phyloP scores from a whole-genome alignment of 2,329 filamentous ascomycete species.

The Nothophaeocryptopus gaeumannii region DNA sequence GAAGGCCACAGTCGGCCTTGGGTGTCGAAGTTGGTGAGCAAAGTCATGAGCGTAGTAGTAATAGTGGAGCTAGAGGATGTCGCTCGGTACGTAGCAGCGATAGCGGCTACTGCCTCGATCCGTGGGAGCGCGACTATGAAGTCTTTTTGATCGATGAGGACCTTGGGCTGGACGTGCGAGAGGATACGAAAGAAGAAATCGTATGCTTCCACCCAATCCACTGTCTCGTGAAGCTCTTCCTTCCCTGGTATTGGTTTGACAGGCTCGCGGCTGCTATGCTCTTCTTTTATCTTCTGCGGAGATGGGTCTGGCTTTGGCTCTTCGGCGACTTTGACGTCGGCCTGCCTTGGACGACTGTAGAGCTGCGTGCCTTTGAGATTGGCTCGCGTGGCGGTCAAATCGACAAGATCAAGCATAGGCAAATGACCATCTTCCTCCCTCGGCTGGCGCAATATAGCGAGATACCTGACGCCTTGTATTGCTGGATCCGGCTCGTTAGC shows the following conservation, averaged over 20 bases:
- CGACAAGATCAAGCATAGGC: too few species aligned
- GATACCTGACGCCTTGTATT: not conserved
- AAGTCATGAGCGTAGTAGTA: conserved; percentile 8
- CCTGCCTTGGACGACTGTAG: not conserved
- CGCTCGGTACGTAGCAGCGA: conserved; percentile 29
- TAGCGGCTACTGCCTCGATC: conserved; percentile 29
- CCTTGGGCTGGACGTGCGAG: conserved; percentile 28
- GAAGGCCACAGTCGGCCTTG: conserved; percentile 30
- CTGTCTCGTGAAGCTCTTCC: too few species aligned
- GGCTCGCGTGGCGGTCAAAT: too few species aligned
- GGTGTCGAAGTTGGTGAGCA: conserved; percentile 29
- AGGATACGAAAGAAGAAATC: conserved; percentile 30
- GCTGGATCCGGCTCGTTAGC: not conserved
- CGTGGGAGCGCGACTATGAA: conserved; percentile 26
- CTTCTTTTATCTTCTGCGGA: too few species aligned
- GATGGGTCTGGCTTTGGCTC: not conserved
- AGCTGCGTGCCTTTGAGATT: not conserved
- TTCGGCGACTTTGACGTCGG: not conserved
- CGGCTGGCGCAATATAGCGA: not conserved
- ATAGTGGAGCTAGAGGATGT: conserved; percentile 22
- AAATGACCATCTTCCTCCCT: too few species aligned
- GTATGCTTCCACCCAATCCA: conserved; percentile 21
- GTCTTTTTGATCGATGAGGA: conserved; percentile 17
- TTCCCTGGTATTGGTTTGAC: too few species aligned
- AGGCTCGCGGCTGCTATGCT: too few species aligned